These are phyloP conservation scores for Marvania coccoides DNA, from an alignment of 139 green algal species.

Conservation along the genomic window DNA sequence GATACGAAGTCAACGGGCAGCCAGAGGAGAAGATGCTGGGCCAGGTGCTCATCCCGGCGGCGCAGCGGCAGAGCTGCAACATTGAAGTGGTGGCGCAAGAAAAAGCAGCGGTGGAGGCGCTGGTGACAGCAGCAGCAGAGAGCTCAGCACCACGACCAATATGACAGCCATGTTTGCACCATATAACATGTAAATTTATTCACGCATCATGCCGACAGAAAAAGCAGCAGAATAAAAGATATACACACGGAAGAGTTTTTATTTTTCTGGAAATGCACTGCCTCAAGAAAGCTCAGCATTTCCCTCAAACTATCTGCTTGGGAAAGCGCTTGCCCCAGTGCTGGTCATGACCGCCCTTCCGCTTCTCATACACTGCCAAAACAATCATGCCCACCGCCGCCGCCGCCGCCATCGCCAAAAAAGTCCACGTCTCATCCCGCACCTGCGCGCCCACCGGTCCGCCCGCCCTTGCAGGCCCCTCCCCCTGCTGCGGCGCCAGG, in stretches of 20 bases:
- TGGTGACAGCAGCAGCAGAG: background rate
- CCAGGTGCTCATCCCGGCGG: slow-evolving; percentile 11
- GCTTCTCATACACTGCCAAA: no score
- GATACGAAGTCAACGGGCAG: background rate
- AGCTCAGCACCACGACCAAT: background rate
- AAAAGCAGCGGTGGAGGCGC: no score
- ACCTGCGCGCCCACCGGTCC: no score
- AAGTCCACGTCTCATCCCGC: no score
- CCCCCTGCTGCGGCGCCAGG: no score
- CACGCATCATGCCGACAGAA: background rate
- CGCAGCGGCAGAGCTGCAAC: background rate
- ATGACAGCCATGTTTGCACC: background rate
- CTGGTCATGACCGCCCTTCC: no score
- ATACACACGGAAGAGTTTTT: background rate
- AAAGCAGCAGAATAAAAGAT: background rate
- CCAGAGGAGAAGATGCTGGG: slow-evolving; percentile 9
- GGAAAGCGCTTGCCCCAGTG: background rate
- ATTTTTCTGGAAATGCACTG: background rate
- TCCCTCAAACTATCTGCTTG: no score
- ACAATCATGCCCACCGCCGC: no score
- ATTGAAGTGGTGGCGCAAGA: slow-evolving; percentile 4
- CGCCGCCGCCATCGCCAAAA: no score
- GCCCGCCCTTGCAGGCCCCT: no score
- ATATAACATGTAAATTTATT: background rate
- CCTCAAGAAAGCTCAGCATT: no score